Base-by-base conservation (phyloP, 495 filamentous ascomycete genomes). In the Lophiostoma macrostomum region DNA sequence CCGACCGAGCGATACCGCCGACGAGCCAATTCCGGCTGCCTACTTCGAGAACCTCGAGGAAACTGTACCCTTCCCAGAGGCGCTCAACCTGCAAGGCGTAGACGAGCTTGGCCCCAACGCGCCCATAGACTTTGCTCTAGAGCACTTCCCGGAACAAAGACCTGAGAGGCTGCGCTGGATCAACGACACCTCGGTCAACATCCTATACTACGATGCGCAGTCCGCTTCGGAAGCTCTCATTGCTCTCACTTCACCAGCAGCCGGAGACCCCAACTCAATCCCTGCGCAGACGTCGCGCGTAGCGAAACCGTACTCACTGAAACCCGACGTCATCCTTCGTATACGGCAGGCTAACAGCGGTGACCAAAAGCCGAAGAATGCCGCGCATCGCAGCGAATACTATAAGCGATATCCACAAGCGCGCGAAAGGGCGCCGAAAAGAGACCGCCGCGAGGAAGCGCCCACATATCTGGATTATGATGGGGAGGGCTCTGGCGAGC, bases 181-280 rank as follows among this genome's bases (percentile, higher is more conserved):
- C 55, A 86, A 98, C 61, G 93, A 98, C 66, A 85, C 80, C 14
- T 93, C 90, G 0, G 88, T 89, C 53, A 96, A 96, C 59, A 67
- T 95, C 27, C 64, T 91, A 35, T 98, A 90, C 73, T 73, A 76
- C 23, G 78, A 75, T 20, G 69, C 85, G 16, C 80, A 84, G n/a
- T 64, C 76, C n/a, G 91, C 91, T 0, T 60, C 76, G 1, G 74
- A 80, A 41, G 91, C 90, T 12, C 77, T 98, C n/a, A 64, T 72
- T 34, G 78, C 82, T 4, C 76, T 96, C 38, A 67, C 76, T 8
- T 68, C 64, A 1, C 52, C 74, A 1, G 67, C 69, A 20, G 69
- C 75, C 40, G 64, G 69, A 50, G 73, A 78, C 13, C 19, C 48
- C 14, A 8, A 50, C 27, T 27, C 18, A 20, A 13, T 46, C 36